phyloP scores from a whole-genome alignment of 441 rosid species.

The Euphorbia corollata region DNA sequence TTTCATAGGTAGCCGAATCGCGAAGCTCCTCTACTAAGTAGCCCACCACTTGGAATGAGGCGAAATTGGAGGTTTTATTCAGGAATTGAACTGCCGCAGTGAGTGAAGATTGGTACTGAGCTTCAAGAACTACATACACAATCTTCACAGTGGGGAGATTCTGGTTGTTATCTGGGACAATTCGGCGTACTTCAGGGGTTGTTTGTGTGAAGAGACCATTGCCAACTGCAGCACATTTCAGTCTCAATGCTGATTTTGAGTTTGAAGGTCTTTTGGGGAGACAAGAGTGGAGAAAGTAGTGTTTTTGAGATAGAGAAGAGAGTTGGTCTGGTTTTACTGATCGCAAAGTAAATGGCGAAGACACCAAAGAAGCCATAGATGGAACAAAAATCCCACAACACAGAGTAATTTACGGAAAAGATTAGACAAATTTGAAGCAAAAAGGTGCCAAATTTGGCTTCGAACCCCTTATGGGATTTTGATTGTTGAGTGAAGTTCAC shows the following conservation, averaged over 20 bases:
- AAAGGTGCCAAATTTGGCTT: slow-evolving; percentile 10
- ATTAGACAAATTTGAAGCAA: no score
- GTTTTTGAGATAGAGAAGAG: slow-evolving; percentile 61
- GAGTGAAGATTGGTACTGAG: slow-evolving; percentile 86
- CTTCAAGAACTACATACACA: slow-evolving; percentile 94
- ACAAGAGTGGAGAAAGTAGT: slow-evolving; percentile 70
- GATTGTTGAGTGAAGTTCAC: neutral
- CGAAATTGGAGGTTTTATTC: slow-evolving; percentile 49
- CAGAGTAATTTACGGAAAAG: no score
- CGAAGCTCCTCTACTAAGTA: slow-evolving; percentile 88
- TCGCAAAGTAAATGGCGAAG: slow-evolving; percentile 59
- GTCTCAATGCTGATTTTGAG: slow-evolving; percentile 36
- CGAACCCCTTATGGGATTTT: neutral
- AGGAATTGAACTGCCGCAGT: slow-evolving; percentile 67
- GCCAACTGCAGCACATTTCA: slow-evolving; percentile 63
- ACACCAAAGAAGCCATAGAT: slow-evolving; percentile 69
- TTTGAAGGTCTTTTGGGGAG: slow-evolving; percentile 43
- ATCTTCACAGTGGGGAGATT: slow-evolving; percentile 70
- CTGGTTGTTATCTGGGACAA: slow-evolving; percentile 59
- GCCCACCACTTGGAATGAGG: slow-evolving; percentile 77
- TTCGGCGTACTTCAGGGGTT: slow-evolving; percentile 72
- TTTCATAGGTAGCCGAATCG: slow-evolving; percentile 53
- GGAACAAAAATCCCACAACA: no score
- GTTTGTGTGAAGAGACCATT: slow-evolving; percentile 97
- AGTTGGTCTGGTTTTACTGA: slow-evolving; percentile 63